Base-by-base conservation (phyloP, 768 basidiomycete genomes). In the Agrocybe pediades region DNA sequence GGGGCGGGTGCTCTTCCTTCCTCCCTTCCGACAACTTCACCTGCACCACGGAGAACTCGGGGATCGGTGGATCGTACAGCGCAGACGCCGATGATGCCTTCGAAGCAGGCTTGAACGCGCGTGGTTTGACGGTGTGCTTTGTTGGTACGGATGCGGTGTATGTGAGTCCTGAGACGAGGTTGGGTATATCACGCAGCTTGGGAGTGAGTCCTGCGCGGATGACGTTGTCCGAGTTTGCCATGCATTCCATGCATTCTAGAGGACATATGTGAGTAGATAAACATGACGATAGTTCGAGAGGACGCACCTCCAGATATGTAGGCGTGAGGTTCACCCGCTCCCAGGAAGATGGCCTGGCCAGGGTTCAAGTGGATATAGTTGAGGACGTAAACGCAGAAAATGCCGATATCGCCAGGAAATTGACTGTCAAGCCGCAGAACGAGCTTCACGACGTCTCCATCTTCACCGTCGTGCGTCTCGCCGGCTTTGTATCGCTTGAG, bases 181-280 rank as follows among this genome's bases (percentile, higher is more conserved):
- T 98, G 9, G 87, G 85, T 29, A 99, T 86, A 68, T 99, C 97
- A 49, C 97, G 87, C 26, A 92, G 81, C 72, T 99, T 99, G 1
- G 97, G 96, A 0, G 97, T 99, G 36, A 99, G 85, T 13, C 97
- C 97, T 6, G 97, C 97, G 26, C 97, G 92, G 59, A 99, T 95
- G 69, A 99, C 97, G 69, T 98, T 98, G 74, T 99, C 97, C 0
- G 93, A 95, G 57, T 95, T 95, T 21, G 96, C 96, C 95, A 98
- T 98, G 74, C 94, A 96, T 67, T 98, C 97, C 66, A 98, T 93
- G 70, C 95, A 95, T 66, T 99, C 96, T 96, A 63, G 4, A 36
- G 49, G 25, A 50, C n/a, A 46, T 15, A 29, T 21, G 25, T 16
- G 36, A 57, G 54, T 24, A 61, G 45, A 15, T 30, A 48, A 39